A percentile compares a stretch with the other conserved stretches of the same genome.
These are phyloP conservation scores for Neurospora sp. DNA, from an alignment of 2,329 filamentous ascomycete species.

Conservation along the genomic window DNA sequence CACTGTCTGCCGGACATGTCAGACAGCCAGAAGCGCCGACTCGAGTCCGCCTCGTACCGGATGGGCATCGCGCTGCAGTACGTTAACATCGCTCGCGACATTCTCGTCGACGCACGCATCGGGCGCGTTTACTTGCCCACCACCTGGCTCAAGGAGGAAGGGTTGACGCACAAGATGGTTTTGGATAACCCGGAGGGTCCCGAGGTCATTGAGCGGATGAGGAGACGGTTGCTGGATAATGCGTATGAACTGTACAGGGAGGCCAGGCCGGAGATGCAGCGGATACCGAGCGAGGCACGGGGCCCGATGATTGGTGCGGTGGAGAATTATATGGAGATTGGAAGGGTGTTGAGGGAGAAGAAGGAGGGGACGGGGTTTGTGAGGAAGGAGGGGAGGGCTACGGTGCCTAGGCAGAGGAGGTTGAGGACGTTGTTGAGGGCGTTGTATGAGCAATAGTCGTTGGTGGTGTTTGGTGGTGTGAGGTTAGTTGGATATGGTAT, in stretches of 20 bases:
- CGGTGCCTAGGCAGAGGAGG: conserved; percentile 11
- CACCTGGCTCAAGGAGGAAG: conserved; percentile 51
- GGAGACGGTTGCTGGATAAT: conserved; percentile 44
- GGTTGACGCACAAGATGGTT: conserved; percentile 43
- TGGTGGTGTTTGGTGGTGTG: neutral
- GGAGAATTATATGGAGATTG: conserved; percentile 18
- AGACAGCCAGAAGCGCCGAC: conserved; percentile 25
- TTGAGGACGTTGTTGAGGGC: conserved; percentile 12
- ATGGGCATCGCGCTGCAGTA: conserved; percentile 73
- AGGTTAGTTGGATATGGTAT: neutral
- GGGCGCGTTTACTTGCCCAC: conserved; percentile 60
- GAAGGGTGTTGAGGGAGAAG: conserved; percentile 11
- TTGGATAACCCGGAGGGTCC: conserved; percentile 38
- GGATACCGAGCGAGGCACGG: conserved; percentile 49
- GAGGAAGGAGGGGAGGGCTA: conserved; percentile 11
- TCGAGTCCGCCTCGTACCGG: conserved; percentile 46
- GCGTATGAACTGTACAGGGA: conserved; percentile 52
- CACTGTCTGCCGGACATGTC: conserved; percentile 32
- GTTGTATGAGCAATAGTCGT: conserved; percentile 3
- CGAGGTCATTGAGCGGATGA: conserved; percentile 36
- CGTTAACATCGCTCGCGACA: conserved; percentile 67
- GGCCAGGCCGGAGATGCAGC: conserved; percentile 47
- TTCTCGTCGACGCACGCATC: conserved; percentile 55
- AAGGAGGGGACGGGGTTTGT: conserved; percentile 1
- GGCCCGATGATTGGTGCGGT: conserved; percentile 26